Evolutionary conservation across 352 stramenopile genomes (phyloP), one percentile per base, ranked within the genome.

Genomic region (Phytopythium helicoides): DNA sequence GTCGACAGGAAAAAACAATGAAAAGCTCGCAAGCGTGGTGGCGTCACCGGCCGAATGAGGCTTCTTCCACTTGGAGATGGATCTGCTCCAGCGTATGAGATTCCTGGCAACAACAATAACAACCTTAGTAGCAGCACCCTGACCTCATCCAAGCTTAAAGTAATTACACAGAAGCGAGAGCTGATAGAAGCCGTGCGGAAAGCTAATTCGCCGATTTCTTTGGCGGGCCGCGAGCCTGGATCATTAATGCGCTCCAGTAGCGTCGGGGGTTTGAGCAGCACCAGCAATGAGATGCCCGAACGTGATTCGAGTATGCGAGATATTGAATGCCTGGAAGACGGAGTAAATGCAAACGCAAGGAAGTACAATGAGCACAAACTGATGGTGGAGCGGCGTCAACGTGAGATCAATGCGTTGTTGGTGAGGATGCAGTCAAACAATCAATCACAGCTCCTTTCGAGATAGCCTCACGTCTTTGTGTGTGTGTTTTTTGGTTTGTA

Each of bases 311-410:
- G 64, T 15, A 56, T 70, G 9, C 71, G 72, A 51, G 83, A 94
- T 52, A 71, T 92, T 21, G 76, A 87, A 42, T 69, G 28, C 28
- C 49, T 94, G 15, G 79, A 89, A 55, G 81, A 91, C 52, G 75
- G 81, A 18, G 81, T 94, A 12, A 72, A 89, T 36, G 36, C 65
- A 1, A 90, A 87, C 36, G 83, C 75, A 0, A 62, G 81, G 26
- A 90, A 89, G 63, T 94, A 83, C 56, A 94, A 94, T 35, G 83
- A 94, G 34, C 69, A 84, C 37, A 89, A 88, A 56, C 75, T 87
- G 18, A 62, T 77, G 47, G 75, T 74, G 4, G 81, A 89, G 33
- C 58, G 70, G 15, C 73, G 66, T 28, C 78, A 94, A 34, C 69
- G 75, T 12, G 83, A 94, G 44, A 66, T 94, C 34, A 73, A 81